Base-by-base conservation (phyloP, 345 rosid species). In the Angophora floribunda region DNA sequence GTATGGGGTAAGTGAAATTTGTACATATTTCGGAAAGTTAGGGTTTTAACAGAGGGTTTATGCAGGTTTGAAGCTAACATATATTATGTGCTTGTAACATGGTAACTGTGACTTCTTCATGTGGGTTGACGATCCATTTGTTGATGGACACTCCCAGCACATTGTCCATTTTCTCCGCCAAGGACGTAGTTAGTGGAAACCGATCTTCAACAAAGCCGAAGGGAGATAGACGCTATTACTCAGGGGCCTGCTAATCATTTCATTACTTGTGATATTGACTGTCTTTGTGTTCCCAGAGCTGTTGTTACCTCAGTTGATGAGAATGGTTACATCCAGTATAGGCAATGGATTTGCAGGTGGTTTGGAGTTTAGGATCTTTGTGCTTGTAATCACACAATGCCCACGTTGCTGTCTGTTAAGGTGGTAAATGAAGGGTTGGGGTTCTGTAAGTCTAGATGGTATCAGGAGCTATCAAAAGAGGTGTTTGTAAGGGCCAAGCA, bases 111-210 rank as follows among this genome's bases (percentile, higher is more conserved):
- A 24, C 63, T 57, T 57, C 63, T 57, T 57, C 63, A 24, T 57
- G 63, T 22, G 24, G 63, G 13, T 57, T 22, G 28, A 57, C 9
- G 63, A 57, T 57, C 63, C 63, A 57, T 22, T 57, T 22, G 63
- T 9, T 22, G 28, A 57, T 22, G 63, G 28, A 57, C 22, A 24
- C 63, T 57, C 63, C 63, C 0, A 26, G n/a, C n/a, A 6, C 63
- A 22, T 8, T 24, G 63, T 22, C 6, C 26, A 0, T 24, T 0
- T 57, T n/a, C 63, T 57, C 63, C 22, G 63, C 11, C 28, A 57
- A 57, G 24, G 28, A 57, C n/a, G n/a, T 22, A 0, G 63, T 4
- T 57, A 4, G 63, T 24, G 63, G 28, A 57, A 57, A n/a, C 1
- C 2, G 3, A 57, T 11, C 63, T 10, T 57, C n/a, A 24, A 22